Conservation (phyloP, 1,284 basidiomycete species). For the Ustilago sp. region DNA sequence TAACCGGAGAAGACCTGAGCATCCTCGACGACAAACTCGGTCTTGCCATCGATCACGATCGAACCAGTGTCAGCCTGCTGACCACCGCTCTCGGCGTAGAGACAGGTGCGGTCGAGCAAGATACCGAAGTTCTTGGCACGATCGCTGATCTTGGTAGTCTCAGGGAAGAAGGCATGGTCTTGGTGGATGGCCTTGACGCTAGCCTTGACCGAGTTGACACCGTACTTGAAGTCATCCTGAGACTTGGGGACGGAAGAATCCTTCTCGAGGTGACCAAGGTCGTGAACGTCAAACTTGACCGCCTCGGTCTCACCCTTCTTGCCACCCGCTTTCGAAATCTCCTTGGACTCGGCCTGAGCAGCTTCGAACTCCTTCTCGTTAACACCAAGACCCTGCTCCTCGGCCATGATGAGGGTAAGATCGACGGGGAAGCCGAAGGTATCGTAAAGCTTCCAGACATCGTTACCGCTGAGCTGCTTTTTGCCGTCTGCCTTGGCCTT, state of each 20-base stretch:
- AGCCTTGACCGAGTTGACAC: slow-evolving; percentile 77
- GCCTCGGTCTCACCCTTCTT: slow-evolving; percentile 74
- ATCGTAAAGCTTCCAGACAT: slow-evolving; percentile 97
- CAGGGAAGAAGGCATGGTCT: slow-evolving; percentile 77
- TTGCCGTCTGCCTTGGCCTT: slow-evolving; percentile 77
- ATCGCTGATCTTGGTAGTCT: slow-evolving; percentile 69
- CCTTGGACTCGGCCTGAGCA: slow-evolving; percentile 87
- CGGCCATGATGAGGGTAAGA: slow-evolving; percentile 95
- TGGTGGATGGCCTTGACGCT: slow-evolving; percentile 88
- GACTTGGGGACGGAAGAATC: slow-evolving; percentile 87
- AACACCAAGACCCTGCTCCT: slow-evolving; percentile 86
- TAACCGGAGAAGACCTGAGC: slow-evolving; percentile 89
- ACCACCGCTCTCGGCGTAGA: slow-evolving; percentile 97
- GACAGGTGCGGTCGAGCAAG: slow-evolving; percentile 92
- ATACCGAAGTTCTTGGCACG: slow-evolving; percentile 80
- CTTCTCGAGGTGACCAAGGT: slow-evolving; percentile 87
- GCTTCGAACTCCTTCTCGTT: slow-evolving; percentile 90
- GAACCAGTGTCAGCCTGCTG: slow-evolving; percentile 97
- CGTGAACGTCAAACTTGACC: slow-evolving; percentile 95
- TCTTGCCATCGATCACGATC: slow-evolving; percentile 89
- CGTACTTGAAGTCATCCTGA: slow-evolving; percentile 89
- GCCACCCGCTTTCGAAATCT: slow-evolving; percentile 87
- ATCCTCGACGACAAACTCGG: slow-evolving; percentile 92
- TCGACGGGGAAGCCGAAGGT: slow-evolving; percentile 99
- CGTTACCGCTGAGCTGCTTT: slow-evolving; percentile 84